Evolutionary conservation across 2,329 filamentous ascomycete genomes (phyloP), one percentile per base, ranked within the genome.

Genomic region (Tetracladium maxilliforme): DNA sequence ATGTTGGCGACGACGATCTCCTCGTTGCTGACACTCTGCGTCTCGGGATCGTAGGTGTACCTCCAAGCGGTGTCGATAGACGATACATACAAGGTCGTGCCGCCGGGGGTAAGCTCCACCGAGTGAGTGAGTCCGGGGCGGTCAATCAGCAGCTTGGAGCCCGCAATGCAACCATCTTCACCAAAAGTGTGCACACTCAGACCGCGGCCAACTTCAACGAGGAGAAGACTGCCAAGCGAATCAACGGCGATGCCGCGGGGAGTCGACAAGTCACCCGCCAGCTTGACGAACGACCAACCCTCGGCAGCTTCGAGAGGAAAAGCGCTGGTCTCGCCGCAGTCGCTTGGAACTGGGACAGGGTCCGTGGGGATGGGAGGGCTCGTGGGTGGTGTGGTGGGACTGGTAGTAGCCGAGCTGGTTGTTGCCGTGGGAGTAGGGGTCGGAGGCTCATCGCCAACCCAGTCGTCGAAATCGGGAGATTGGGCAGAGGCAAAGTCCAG

Each of bases 1-100:
- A 82, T 80, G 34, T 69, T 68, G 19, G 52, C 52, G 23, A 84
- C 53, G 5, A 83, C 30, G 4, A 60, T 66, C 30, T 54, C 54
- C 4, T 48, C 45, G 26, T 41, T 34, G 22, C 42, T 35, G 21
- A 68, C 56, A 4, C 60, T 59, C 23, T 51, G 53, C 7, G 54
- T 47, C 4, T 45, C 40, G 11, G 64, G 48, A 41, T 78, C 59
- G 42, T 84, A 84, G 15, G 55, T 43, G 68, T 73, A 83, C 3
- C 64, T 52, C 40, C 59, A 74, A 17, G 77, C 70, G n/a, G 56
- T 52, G 23, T 64, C 54, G 6, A 57, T 41, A 3, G 61, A 64
- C 0, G 75, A 80, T 10, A 61, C 63, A 37, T 65, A 70, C 26
- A 71, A 41, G 3, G 56, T 67, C 20, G 47, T 55, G 26, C 62